Percentiles rank a stretch among this genome's conserved stretches.
Evolutionary conservation across 805 yeast species (phyloP).

Genomic region (Schizosaccharomyces japonicus): DNA sequence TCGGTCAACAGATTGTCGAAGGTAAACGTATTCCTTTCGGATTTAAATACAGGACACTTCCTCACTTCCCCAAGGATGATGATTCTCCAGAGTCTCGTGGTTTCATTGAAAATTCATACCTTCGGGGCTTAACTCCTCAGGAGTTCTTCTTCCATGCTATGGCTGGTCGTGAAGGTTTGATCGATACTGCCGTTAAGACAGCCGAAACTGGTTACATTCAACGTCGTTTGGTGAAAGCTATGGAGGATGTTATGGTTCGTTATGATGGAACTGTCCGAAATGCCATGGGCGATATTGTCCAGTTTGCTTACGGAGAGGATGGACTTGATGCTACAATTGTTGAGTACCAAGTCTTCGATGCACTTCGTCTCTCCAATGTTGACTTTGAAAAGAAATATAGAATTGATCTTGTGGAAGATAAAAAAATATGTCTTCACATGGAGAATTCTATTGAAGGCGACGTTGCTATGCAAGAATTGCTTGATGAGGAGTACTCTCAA

Average conservation of each 20-base stretch:
- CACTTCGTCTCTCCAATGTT: conserved; percentile 76
- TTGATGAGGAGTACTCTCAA: conserved; percentile 71
- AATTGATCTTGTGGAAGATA: conserved; percentile 57
- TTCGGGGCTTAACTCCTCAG: conserved; percentile 94
- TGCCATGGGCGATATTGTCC: conserved; percentile 87
- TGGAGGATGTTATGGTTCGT: conserved; percentile 93
- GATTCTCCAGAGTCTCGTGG: conserved; percentile 97
- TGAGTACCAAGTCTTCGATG: conserved; percentile 84
- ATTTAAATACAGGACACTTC: conserved; percentile 82
- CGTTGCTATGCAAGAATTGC: conserved; percentile 47
- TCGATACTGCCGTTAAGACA: conserved; percentile 97
- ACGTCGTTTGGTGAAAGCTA: conserved; percentile 88
- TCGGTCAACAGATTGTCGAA: conserved; percentile 97
- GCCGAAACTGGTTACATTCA: conserved; percentile 98
- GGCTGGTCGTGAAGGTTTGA: conserved; percentile 99
- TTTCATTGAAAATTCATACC: conserved; percentile 86
- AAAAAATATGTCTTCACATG: conserved; percentile 39
- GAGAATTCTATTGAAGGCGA: conserved; percentile 84
- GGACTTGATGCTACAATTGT: conserved; percentile 97
- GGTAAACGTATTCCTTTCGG: conserved; percentile 99
- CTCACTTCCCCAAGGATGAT: conserved; percentile 95
- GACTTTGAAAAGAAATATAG: conserved; percentile 65
- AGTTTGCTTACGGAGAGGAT: conserved; percentile 94
- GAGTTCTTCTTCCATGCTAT: conserved; percentile 98
- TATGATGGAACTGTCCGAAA: conserved; percentile 96